Evolutionary conservation across 208 protist genomes (phyloP).

Genomic region (Acanthamoeba castellanii): DNA sequence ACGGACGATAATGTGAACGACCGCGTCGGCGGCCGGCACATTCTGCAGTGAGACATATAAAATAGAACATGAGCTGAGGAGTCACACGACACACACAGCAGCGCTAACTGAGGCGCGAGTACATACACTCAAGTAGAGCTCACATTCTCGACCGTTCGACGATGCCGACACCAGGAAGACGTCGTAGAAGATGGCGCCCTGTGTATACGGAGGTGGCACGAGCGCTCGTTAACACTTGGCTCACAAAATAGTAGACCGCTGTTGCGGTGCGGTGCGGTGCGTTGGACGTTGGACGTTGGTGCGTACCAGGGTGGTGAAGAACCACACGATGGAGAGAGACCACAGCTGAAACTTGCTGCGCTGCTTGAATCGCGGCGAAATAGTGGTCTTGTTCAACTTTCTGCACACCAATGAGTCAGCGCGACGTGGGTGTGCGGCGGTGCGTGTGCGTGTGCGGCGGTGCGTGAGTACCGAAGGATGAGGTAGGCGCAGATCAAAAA

Average conservation of each 20-base stretch:
- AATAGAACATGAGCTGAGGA: not conserved
- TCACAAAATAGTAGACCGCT: too few relatives aligned
- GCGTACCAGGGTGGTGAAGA: conserved; percentile 53
- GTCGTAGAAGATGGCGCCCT: conserved; percentile 65
- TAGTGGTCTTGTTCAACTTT: conserved; percentile 1
- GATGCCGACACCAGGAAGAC: conserved; percentile 38
- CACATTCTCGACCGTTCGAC: conserved; percentile 30
- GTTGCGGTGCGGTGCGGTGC: too few relatives aligned
- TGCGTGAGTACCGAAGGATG: not conserved
- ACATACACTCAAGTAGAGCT: conserved; percentile 37
- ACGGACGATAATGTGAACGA: not conserved
- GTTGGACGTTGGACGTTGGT: not conserved
- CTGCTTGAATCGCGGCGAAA: conserved; percentile 44
- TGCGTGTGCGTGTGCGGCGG: not conserved
- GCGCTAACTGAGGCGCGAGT: not conserved
- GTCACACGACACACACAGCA: not conserved
- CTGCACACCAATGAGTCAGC: not conserved
- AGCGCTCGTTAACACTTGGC: not conserved
- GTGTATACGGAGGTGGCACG: not conserved
- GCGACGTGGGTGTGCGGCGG: not conserved
- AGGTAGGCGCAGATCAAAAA: conserved; percentile 49
- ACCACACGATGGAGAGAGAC: conserved; percentile 65
- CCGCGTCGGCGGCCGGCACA: conserved; percentile 38
- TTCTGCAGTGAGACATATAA: not conserved
- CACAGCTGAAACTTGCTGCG: conserved; percentile 64